Evolutionary conservation across 2,329 filamentous ascomycete genomes (phyloP), one percentile per base, ranked within the genome.

Genomic region (Arachnomyces sp.): DNA sequence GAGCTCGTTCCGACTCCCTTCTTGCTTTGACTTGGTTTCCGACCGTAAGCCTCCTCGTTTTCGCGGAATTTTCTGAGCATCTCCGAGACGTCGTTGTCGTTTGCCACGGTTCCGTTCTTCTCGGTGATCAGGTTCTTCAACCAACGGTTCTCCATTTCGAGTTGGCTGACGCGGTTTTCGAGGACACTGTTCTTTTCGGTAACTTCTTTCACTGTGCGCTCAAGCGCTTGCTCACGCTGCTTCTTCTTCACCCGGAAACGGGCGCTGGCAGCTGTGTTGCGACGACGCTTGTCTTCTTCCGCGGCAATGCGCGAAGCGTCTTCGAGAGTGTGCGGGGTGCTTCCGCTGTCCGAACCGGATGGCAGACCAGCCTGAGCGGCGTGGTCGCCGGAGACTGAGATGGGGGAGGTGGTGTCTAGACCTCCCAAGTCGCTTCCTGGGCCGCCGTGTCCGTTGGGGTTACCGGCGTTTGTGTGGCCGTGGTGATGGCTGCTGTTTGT

Each of bases 221-320:
- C 85, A 38, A 93, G 77, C 7, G 84, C 82, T 63, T 89, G 84
- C 69, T 94, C 87, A 37, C 87, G 82, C 67, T 92, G 85, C 77
- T 94, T 94, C 81, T 94, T 94, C 79, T 94, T 94, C 59, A 92
- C 79, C 44, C 87, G 82, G 74, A 94, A 94, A 36, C 87, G 82
- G 13, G 87, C 87, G 49, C 82, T 88, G 40, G 87, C 87, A 25
- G 87, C 87, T 2, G 88, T 93, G 67, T 94, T 94, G 48, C 87
- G 80, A 43, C 86, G 79, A 36, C 87, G 82, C 68, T 93, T 93
- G 61, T 94, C 87, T 64, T 94, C 87, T 62, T 94, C 87, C 15
- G 86, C 86, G 9, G 82, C 82, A 4, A 79, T 51, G 30, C 84
- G 81, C 9, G 82, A 81, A 30, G 77, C 71, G 47, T 88, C 84